Evolutionary conservation across 2,329 filamentous ascomycete species (phyloP), one percentile per base, ranked within the genome.

Genomic region (Scorias spongiosa): DNA sequence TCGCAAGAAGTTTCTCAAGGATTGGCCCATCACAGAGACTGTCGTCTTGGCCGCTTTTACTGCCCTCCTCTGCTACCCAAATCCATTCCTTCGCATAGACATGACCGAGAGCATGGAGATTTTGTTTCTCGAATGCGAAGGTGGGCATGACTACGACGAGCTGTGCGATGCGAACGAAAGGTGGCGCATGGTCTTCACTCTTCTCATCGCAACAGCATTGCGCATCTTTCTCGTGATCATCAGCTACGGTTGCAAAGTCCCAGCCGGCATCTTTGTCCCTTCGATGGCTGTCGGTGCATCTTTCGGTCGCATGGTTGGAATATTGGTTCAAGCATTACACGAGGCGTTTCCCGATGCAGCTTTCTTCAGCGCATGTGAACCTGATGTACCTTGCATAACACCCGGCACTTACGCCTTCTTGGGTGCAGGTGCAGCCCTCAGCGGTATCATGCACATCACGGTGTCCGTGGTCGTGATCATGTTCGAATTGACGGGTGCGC

Each of bases 31-130:
- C 29, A 71, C 88, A 2, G 91, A 98, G 62, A 84, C 87, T 0
- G 88, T 86, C 1, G 64, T 93, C 12, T 67, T 98, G 36, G 88
- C 91, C 1, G 76, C 80, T 0, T 74, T 78, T 7, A 98, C 91
- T 3, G 91, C 88, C 9, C 71, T 96, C 18, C 72, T 98, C n/a
- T 95, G 89, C 63, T 98, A 93, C 57, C 91, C 89, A 1, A 98
- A 98, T 55, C 87, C 84, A 61, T 96, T 98, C 51, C 61, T 98
- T 45, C 75, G 85, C 44, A 95, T 96, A 55, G 93, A 98, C 64
- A 96, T 98, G 91, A 95, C 91, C 0, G 89, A 96, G 67, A 94
- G 87, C 67, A 96, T 98, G 91, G 88, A 96, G 61, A 93, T 95
- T 49, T 67, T 98, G 10, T 98, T 98, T 62, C 74, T 84, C 11